These are phyloP conservation scores for Fusarium buxicola DNA, from an alignment of 2,329 filamentous ascomycete genomes.

Conservation along the genomic window DNA sequence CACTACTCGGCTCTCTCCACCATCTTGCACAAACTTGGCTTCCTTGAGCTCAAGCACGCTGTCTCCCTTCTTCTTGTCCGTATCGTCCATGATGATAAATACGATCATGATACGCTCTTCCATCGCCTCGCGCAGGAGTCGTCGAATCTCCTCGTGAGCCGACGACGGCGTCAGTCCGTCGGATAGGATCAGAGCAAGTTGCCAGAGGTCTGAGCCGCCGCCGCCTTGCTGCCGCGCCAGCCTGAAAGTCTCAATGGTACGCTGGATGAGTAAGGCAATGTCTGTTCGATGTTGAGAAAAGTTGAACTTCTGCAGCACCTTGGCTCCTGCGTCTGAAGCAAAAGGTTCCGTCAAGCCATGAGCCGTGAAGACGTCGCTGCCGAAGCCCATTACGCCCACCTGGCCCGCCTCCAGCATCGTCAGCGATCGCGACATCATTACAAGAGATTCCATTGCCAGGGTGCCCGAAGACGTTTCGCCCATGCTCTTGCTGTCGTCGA, in stretches of 20 bases:
- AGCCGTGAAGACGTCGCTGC: conserved; percentile 82
- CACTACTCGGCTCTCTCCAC: conserved; percentile 74
- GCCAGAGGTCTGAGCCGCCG: conserved; percentile 82
- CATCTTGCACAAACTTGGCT: conserved; percentile 81
- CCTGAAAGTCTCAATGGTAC: conserved; percentile 84
- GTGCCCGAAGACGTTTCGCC: conserved; percentile 79
- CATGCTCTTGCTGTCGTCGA: conserved; percentile 97
- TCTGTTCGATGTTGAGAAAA: conserved; percentile 91
- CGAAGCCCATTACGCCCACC: conserved; percentile 91
- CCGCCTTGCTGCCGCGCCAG: conserved; percentile 74
- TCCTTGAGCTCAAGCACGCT: conserved; percentile 90
- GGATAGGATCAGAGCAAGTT: conserved; percentile 91
- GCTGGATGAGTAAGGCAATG: conserved; percentile 79
- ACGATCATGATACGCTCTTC: conserved; percentile 98
- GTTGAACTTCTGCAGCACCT: conserved; percentile 84
- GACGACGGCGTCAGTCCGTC: conserved; percentile 89
- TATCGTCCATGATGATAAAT: conserved; percentile 92
- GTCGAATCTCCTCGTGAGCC: conserved; percentile 84
- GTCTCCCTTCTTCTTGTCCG: conserved; percentile 59
- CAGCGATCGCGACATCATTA: conserved; percentile 87
- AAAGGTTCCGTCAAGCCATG: conserved; percentile 89
- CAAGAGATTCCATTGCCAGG: conserved; percentile 92
- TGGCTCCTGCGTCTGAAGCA: conserved; percentile 78
- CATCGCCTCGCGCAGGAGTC: conserved; percentile 86
- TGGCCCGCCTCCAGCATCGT: conserved; percentile 95